A percentile compares a stretch with the other conserved stretches of the same genome.
These are phyloP conservation scores for Termitomyces sp. DNA, from an alignment of 768 basidiomycete species.

Conservation along the genomic window DNA sequence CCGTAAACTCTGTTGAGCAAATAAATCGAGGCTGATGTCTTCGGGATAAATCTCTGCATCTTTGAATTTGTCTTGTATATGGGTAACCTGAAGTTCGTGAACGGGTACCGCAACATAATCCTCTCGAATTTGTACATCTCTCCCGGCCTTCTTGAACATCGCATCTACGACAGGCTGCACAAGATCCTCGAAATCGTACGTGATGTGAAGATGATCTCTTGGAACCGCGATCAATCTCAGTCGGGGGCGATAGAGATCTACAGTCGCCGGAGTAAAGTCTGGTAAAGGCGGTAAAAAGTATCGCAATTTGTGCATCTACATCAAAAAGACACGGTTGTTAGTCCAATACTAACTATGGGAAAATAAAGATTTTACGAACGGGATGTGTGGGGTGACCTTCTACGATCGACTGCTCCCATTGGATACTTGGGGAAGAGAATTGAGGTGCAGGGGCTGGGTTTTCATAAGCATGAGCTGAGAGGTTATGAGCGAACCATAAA, in stretches of 20 bases:
- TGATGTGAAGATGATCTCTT: conserved; percentile 34
- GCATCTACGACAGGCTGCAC: conserved; percentile 33
- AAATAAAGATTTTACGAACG: conserved; percentile 21
- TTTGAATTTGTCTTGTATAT: conserved; percentile 45
- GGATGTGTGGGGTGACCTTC: conserved; percentile 60
- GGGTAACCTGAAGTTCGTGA: conserved; percentile 48
- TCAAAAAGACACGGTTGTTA: not conserved
- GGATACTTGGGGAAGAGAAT: conserved; percentile 42
- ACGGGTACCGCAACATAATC: conserved; percentile 41
- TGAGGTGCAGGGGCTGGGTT: conserved; percentile 39
- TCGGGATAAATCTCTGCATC: conserved; percentile 37
- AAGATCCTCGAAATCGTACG: conserved; percentile 44
- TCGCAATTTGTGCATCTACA: conserved; percentile 56
- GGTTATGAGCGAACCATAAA: not conserved
- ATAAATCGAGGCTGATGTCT: conserved; percentile 34
- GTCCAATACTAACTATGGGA: not conserved
- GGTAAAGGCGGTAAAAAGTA: conserved; percentile 44
- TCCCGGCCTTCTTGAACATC: conserved; percentile 31
- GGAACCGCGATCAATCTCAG: conserved; percentile 45
- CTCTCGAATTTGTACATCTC: conserved; percentile 24
- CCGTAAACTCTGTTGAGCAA: conserved; percentile 53
- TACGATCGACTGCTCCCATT: conserved; percentile 57
- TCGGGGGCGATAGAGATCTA: conserved; percentile 43
- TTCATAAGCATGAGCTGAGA: conserved; percentile 40
- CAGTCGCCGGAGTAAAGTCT: conserved; percentile 37